A percentile compares a stretch with the other conserved stretches of the same genome.
Conservation (phyloP, 2,329 filamentous ascomycete genomes). For the Rhinocladiella similis region DNA sequence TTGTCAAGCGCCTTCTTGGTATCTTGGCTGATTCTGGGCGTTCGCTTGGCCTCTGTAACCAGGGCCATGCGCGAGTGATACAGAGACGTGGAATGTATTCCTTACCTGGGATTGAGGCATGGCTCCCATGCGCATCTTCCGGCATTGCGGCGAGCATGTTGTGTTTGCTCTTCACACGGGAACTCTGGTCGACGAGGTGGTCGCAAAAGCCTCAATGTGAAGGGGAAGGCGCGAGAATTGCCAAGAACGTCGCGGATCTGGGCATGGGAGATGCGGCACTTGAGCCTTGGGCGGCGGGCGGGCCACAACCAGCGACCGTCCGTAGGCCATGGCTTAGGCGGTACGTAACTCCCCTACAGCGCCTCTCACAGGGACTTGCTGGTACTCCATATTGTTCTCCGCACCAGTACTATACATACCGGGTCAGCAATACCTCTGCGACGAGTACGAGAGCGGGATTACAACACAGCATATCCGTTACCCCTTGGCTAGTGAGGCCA, state of each 20-base stretch:
- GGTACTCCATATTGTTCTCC: too few relatives aligned
- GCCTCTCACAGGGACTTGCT: too few relatives aligned
- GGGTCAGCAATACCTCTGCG: too few relatives aligned
- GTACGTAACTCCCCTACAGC: too few relatives aligned
- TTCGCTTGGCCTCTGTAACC: conserved; percentile 2
- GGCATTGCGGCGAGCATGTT: too few relatives aligned
- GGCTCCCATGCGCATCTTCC: background rate
- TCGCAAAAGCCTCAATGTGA: background rate
- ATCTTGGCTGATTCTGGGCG: background rate
- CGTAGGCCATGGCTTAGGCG: too few relatives aligned
- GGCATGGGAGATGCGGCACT: background rate
- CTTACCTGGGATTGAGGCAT: background rate
- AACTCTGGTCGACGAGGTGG: too few relatives aligned
- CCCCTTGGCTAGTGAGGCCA: too few relatives aligned
- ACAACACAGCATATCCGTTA: too few relatives aligned
- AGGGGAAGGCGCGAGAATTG: background rate
- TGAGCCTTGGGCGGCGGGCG: background rate
- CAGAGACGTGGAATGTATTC: background rate
- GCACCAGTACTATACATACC: too few relatives aligned
- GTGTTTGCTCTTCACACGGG: too few relatives aligned
- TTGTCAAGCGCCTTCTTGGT: conserved; percentile 4
- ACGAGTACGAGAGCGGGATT: too few relatives aligned
- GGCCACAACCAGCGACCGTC: background rate
- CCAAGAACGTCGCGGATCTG: background rate
- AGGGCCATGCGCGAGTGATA: background rate